Evolutionary conservation across 495 filamentous ascomycete genomes (phyloP).

Genomic region (Hyaloscypha finlandica): DNA sequence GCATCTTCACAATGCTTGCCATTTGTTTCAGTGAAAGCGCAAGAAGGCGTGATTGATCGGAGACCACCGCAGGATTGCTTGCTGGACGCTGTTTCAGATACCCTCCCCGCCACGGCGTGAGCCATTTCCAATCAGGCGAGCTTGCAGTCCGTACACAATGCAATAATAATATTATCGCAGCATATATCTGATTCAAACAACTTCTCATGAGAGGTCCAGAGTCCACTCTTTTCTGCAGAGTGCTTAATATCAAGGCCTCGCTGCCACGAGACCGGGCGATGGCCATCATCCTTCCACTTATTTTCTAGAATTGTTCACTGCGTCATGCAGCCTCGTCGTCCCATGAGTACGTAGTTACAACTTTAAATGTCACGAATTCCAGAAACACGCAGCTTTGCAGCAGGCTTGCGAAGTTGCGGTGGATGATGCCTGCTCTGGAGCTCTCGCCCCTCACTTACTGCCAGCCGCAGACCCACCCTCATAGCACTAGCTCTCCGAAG

Average conservation of each 20-base stretch:
- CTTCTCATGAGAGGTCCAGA: background rate
- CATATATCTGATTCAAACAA: slow-evolving; percentile 2
- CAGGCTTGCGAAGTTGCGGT: background rate
- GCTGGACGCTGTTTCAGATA: slow-evolving; percentile 28
- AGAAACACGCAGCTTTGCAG: slow-evolving; percentile 3
- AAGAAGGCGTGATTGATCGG: slow-evolving; percentile 26
- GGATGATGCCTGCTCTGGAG: slow-evolving; percentile 2
- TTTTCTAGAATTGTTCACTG: background rate
- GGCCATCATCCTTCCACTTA: background rate
- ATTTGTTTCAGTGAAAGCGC: slow-evolving; percentile 21
- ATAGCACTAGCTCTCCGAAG: background rate
- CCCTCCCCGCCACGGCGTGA: slow-evolving; percentile 20
- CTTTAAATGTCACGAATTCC: slow-evolving; percentile 1
- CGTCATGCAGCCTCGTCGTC: background rate
- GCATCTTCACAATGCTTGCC: background rate
- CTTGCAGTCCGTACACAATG: background rate
- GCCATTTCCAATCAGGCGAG: slow-evolving; percentile 27
- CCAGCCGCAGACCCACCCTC: slow-evolving; percentile 1
- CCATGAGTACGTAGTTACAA: background rate
- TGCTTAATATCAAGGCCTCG: background rate
- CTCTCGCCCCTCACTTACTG: background rate
- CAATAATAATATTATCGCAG: background rate
- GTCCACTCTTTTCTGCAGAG: background rate
- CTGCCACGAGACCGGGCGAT: background rate
- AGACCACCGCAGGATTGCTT: slow-evolving; percentile 15